Evolutionary conservation across 257 asterid genomes (phyloP), one percentile per base, ranked within the genome.

Genomic region (Primulina tabacum): DNA sequence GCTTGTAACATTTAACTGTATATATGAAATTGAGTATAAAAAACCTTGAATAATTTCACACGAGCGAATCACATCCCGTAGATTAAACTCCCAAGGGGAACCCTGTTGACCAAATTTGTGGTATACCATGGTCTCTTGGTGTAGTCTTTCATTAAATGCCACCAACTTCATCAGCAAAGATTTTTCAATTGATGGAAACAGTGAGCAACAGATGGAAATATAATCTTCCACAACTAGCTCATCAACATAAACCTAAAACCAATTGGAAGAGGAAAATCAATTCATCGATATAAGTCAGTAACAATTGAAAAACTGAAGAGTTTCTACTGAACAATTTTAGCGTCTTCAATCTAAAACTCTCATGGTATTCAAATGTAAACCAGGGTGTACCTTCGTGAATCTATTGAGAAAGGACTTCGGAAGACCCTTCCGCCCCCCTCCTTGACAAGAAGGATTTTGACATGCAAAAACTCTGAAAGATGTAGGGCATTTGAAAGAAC

Each of bases 1-100:
- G 79, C 38, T 63, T 37, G 60, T n/a, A 53, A 75, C 71, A 67
- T 61, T 34, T 43, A 43, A 43, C 53, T 64, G 64, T 37, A 70
- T 67, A 38, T 33, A 65, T 7, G 60, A 55, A 81, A 26, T 9
- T 59, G 56, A 21, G n/a, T 65, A 47, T 60, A 10, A 69, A 34
- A 28, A 29, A 92, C 97, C 96, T 79, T 83, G 77, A 58, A 93
- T 93, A 77, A 93, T 84, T 80, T 93, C 86, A 66, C 99, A 93
- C 40, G 99, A 93, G 58, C 99, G 99, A 37, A 82, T 79, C 78
- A 93, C 95, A 74, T 93, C 99, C 8, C 99, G 95, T 65, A 93
- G 88, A 79, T 93, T 93, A 81, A 93, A 93, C 85, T 93, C 99
- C 99, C 99, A 93, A 26, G 99, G 99, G 76, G 96, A 90, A 79